Conservation (phyloP, 1,139 yeast species). For the Taphrina wiesneri region DNA sequence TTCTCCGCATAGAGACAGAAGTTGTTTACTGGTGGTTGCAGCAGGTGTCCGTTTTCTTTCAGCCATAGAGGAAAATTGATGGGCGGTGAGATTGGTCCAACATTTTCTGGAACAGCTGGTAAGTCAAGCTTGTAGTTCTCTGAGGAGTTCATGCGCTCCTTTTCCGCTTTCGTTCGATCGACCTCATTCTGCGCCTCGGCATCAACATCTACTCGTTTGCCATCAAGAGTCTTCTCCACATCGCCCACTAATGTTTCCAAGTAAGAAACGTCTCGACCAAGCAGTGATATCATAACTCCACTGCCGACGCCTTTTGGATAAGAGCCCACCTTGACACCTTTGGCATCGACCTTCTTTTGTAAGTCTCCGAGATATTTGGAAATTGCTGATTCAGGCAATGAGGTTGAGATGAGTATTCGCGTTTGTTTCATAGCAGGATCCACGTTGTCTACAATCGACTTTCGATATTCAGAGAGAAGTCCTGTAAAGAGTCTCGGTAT, state of each 20-base stretch:
- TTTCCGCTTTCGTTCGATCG: slow-evolving; percentile 19
- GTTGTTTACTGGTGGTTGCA: slow-evolving; percentile 91
- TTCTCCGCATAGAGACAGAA: slow-evolving; percentile 69
- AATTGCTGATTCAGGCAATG: slow-evolving; percentile 61
- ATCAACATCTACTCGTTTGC: slow-evolving; percentile 22
- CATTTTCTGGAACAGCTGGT: slow-evolving; percentile 11
- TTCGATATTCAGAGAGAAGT: slow-evolving; percentile 52
- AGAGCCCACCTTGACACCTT: slow-evolving; percentile 68
- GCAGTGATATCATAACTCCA: slow-evolving; percentile 47
- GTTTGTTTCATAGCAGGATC: slow-evolving; percentile 46
- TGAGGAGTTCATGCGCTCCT: slow-evolving; percentile 18
- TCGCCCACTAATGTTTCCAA: slow-evolving; percentile 22
- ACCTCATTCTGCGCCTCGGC: slow-evolving; percentile 15
- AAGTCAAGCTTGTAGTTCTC: slow-evolving; percentile 18
- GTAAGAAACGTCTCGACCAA: slow-evolving; percentile 27
- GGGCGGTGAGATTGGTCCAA: slow-evolving; percentile 23
- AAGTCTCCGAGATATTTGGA: slow-evolving; percentile 62
- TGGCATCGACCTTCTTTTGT: slow-evolving; percentile 54
- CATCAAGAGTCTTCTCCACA: slow-evolving; percentile 30
- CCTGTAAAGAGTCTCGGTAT: slow-evolving; percentile 57
- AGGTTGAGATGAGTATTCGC: slow-evolving; percentile 65
- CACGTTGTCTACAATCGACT: slow-evolving; percentile 44
- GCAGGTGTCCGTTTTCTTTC: slow-evolving; percentile 66
- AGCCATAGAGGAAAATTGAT: slow-evolving; percentile 74
- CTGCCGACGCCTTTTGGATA: slow-evolving; percentile 70